Base-by-base conservation (phyloP, 345 rosid genomes). In the Euphorbia peplus region DNA sequence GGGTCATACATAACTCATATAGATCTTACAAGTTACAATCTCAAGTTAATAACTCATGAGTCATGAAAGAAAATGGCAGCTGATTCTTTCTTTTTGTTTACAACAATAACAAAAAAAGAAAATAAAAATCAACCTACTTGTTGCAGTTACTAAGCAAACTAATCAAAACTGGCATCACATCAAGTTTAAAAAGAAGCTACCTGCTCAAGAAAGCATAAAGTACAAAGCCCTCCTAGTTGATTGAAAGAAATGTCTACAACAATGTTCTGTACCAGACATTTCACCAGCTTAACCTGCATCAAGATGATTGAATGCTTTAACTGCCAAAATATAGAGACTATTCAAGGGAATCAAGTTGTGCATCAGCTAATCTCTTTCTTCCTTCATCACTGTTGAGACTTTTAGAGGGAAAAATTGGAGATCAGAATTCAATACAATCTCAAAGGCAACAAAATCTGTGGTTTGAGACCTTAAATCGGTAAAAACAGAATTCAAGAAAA, bases 191-290 rank as follows among this genome's bases (percentile, higher is more conserved):
- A 51, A 19, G 58, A 67, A 10, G 24, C 28, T 86, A 92, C 96
- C 92, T 88, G 71, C 84, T 92, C 96, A 12, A 89, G 81, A 77
- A 92, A 92, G 79, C 92, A 89, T 69, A 92, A 70, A 32, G 96
- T 83, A 73, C 80, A 75, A 9, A 92, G 88, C 46, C 98, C 98
- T 0, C 93, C 84, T 68, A 68, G 71, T 79, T 89, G 96, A 77
- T 89, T 89, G 75, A 91, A 89, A 29, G 97, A 91, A 74, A 91
- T 87, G 70, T 91, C 97, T 24, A 91, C 89, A 1, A 90, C 83
- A 62, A 86, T 83, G 66, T 81, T 78, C 70, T 82, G 81, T 63
- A 88, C 86, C 30, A 56, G 76, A 74, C 91, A 92, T 72, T 92
- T 92, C 51, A 92, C 82, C 50, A 92, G 79, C 80, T 89, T 86